Conservation (phyloP, 2,329 filamentous ascomycete genomes). For the Ramularia endophylla region DNA sequence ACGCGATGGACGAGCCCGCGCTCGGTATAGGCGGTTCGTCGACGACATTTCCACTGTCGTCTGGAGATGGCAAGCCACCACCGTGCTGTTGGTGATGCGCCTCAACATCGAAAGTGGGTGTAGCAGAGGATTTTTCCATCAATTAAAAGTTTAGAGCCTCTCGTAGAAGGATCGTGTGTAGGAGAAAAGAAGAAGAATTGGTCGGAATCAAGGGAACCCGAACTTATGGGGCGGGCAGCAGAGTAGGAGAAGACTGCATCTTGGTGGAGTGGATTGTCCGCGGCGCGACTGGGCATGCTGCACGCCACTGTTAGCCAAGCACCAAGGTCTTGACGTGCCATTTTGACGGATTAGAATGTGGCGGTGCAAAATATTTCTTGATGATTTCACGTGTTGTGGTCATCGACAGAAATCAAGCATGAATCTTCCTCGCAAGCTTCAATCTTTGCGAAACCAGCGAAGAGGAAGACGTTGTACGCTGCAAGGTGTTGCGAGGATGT, state of each 20-base stretch:
- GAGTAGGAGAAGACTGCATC: neutral
- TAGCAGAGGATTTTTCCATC: constrained; percentile 24
- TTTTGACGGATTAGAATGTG: too few species aligned
- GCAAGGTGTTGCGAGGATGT: too few species aligned
- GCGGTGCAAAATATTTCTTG: too few species aligned
- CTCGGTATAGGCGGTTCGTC: constrained; percentile 27
- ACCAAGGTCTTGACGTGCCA: too few species aligned
- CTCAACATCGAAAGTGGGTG: constrained; percentile 17
- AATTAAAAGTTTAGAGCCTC: constrained; percentile 14
- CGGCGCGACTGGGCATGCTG: constrained; percentile 1
- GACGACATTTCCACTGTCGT: constrained; percentile 23
- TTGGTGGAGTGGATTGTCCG: constrained; percentile 1
- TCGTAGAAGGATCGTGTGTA: constrained; percentile 7
- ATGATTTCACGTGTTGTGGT: too few species aligned
- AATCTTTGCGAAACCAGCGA: too few species aligned
- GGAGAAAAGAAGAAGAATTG: neutral
- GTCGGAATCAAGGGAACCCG: neutral
- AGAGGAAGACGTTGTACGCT: too few species aligned
- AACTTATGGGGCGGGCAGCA: neutral
- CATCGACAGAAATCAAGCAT: too few species aligned
- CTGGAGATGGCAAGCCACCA: constrained; percentile 16
- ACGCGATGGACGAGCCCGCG: constrained; percentile 24
- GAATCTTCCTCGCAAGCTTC: too few species aligned
- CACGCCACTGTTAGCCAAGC: neutral
- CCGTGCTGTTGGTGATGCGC: constrained; percentile 18